These are phyloP conservation scores for Sisymbrium irio DNA, from an alignment of 345 rosid genomes.

Conservation along the genomic window DNA sequence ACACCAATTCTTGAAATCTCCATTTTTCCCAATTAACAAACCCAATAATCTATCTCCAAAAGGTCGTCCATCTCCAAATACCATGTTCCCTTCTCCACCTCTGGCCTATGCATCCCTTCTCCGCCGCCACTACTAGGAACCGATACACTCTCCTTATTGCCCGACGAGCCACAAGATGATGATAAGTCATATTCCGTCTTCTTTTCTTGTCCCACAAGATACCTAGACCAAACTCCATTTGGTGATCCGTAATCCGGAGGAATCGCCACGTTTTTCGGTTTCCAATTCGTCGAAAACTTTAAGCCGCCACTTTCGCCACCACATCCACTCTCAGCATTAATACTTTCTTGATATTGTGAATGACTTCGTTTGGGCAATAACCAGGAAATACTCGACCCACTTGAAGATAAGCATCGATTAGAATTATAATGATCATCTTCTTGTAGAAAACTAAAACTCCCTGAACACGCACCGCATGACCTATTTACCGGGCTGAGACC, in stretches of 20 bases:
- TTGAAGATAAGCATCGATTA: slow-evolving; percentile 1
- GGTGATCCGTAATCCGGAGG: slow-evolving; percentile 1
- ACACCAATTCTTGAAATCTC: slow-evolving; percentile 40
- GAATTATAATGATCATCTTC: slow-evolving; percentile 3
- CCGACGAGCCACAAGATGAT: slow-evolving; percentile 21
- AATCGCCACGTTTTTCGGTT: background rate
- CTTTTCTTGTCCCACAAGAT: slow-evolving; percentile 32
- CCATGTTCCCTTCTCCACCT: slow-evolving; percentile 24
- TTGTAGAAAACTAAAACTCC: slow-evolving; percentile 10
- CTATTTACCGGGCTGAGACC: slow-evolving; percentile 23
- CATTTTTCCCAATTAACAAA: slow-evolving; percentile 36
- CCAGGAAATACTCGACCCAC: slow-evolving; percentile 29
- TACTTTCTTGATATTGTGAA: slow-evolving; percentile 16
- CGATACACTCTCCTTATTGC: slow-evolving; percentile 17
- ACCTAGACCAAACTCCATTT: slow-evolving; percentile 21
- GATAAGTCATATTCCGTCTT: slow-evolving; percentile 14
- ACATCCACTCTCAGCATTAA: background rate
- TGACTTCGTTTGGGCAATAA: slow-evolving; percentile 23
- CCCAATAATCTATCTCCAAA: slow-evolving; percentile 40
- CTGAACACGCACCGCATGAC: slow-evolving; percentile 24
- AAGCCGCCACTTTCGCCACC: slow-evolving; percentile 2
- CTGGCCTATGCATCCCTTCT: slow-evolving; percentile 25
- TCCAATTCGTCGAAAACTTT: slow-evolving; percentile 9
- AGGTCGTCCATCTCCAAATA: slow-evolving; percentile 33
- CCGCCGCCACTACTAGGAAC: slow-evolving; percentile 23